A percentile compares a stretch with the other conserved stretches of the same genome.
phyloP scores from a whole-genome alignment of 169 alveolate genomes.

The Eimeria acervulina region DNA sequence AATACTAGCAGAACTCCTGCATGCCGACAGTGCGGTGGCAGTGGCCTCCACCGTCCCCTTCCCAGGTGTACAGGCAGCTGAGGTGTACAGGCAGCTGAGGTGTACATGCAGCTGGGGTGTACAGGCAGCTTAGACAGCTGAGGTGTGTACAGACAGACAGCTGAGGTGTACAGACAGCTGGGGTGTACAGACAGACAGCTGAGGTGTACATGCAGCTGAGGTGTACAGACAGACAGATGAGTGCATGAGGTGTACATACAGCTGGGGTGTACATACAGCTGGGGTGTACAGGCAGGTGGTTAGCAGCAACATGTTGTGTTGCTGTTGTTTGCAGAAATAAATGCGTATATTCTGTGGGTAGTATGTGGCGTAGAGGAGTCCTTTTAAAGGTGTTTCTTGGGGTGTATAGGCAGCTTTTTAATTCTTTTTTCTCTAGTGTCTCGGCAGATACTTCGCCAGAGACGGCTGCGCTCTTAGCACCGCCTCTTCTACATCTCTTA shows the following conservation, averaged over 20 bases:
- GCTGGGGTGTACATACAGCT: no score
- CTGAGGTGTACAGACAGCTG: no score
- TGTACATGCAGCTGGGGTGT: background rate
- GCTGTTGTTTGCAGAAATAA: no score
- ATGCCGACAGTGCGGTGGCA: background rate
- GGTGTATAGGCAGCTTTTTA: background rate
- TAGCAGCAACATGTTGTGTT: no score
- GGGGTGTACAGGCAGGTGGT: no score
- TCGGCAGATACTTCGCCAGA: background rate
- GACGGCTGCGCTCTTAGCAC: background rate
- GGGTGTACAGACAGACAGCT: no score
- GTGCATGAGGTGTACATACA: no score
- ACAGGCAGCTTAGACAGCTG: background rate
- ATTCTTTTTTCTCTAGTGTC: background rate
- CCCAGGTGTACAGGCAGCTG: background rate
- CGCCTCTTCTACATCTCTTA: constrained; percentile 5
- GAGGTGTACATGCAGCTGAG: no score
- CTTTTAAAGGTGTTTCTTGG: background rate
- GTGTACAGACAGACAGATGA: no score
- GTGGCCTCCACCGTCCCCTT: background rate
- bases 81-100: no score
- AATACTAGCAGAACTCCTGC: background rate
- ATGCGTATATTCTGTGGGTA: no score
- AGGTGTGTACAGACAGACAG: background rate
- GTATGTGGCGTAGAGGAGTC: no score